Percentiles rank a stretch among this genome's conserved stretches.
Evolutionary conservation across 1,284 basidiomycete species (phyloP).

Genomic region (Ceratobasidium sp.): DNA sequence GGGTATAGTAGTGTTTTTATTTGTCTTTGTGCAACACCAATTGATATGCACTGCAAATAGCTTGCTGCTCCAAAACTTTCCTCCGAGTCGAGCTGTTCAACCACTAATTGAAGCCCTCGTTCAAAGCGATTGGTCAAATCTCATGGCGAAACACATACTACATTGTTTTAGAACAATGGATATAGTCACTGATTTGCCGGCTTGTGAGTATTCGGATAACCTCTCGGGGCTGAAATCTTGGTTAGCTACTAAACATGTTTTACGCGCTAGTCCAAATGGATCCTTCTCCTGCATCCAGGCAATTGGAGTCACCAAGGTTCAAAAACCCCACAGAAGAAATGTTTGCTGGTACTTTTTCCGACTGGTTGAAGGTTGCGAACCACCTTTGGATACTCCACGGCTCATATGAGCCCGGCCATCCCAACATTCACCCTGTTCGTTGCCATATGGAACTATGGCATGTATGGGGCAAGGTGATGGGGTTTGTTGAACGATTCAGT

Average conservation of each 20-base stretch:
- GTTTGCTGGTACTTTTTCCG: conserved; percentile 8
- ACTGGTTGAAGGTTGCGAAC: not conserved
- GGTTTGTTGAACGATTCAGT: not conserved
- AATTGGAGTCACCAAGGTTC: too few species aligned
- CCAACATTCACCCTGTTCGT: not conserved
- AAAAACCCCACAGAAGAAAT: not conserved
- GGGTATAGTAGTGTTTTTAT: not conserved
- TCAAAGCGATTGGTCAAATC: not conserved
- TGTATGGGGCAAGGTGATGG: not conserved
- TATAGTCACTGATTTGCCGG: not conserved
- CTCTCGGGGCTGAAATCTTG: not conserved
- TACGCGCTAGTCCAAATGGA: not conserved
- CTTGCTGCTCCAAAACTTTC: not conserved
- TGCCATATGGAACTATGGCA: not conserved
- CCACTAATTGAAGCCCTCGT: not conserved
- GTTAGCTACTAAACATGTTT: not conserved
- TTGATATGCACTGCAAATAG: not conserved
- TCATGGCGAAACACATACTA: not conserved
- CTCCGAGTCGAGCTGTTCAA: too few species aligned
- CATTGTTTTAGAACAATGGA: not conserved
- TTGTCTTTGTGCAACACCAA: not conserved
- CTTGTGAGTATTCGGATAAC: not conserved
- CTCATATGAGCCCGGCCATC: not conserved
- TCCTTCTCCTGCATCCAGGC: too few species aligned
- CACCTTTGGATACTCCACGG: conserved; percentile 1